phyloP scores from a whole-genome alignment of 2,329 filamentous ascomycete genomes.

The Mycosphaerella sp. region DNA sequence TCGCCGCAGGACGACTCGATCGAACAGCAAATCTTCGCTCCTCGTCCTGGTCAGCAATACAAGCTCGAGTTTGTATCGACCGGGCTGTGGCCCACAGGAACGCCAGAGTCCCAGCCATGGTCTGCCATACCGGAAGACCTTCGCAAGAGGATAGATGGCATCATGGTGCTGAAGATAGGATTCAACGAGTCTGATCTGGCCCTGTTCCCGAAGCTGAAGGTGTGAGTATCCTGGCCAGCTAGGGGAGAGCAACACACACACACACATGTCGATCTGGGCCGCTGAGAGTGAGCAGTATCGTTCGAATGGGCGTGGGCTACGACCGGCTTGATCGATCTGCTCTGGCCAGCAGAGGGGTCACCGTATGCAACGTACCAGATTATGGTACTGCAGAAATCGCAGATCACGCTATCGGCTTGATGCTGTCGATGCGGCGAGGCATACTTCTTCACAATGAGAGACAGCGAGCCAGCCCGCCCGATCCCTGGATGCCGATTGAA shows the following conservation, averaged over 20 bases:
- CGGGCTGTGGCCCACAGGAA: conserved; percentile 22
- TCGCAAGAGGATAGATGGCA: conserved; percentile 25
- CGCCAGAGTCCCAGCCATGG: conserved; percentile 25
- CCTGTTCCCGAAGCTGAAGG: conserved; percentile 30
- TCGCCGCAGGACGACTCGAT: conserved; percentile 20
- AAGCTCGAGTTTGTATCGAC: conserved; percentile 26
- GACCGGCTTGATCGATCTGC: conserved; percentile 29
- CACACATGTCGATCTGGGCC: not conserved
- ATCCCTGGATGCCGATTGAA: conserved; percentile 27
- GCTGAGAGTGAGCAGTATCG: conserved; percentile 20
- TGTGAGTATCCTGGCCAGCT: conserved; percentile 18
- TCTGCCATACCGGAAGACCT: conserved; percentile 27
- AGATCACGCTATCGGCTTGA: conserved; percentile 29
- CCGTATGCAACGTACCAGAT: conserved; percentile 31
- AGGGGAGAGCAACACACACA: not conserved
- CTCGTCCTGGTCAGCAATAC: conserved; percentile 21
- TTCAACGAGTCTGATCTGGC: conserved; percentile 26
- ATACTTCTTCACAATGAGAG: conserved; percentile 30
- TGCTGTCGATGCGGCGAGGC: conserved; percentile 27
- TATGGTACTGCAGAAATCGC: conserved; percentile 32
- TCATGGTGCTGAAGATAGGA: conserved; percentile 28
- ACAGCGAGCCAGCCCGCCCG: conserved; percentile 28
- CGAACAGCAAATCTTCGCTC: conserved; percentile 28
- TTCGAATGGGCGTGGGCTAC: conserved; percentile 33
- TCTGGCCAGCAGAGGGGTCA: conserved; percentile 23